Conservation (phyloP, 2,329 filamentous ascomycete species). For the Gremmenia infestans region DNA sequence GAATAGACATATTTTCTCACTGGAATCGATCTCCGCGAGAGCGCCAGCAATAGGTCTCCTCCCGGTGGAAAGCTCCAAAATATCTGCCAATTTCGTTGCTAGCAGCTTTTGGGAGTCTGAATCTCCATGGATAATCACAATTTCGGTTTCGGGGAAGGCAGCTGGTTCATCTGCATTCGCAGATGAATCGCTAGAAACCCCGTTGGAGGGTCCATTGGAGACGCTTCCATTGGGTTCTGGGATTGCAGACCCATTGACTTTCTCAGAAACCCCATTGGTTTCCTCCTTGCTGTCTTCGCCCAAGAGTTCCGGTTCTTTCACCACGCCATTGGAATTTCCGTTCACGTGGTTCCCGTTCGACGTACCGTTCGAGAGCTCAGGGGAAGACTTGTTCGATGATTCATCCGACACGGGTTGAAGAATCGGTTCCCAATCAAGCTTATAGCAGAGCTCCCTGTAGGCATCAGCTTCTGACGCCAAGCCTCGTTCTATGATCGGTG, state of each 20-base stretch:
- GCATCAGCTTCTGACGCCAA: constrained; percentile 25
- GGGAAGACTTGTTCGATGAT: background rate
- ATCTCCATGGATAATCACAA: constrained; percentile 20
- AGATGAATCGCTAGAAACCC: background rate
- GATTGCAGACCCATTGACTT: background rate
- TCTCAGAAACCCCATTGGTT: background rate
- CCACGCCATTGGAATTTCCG: background rate
- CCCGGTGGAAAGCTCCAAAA: constrained; percentile 32
- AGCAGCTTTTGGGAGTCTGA: constrained; percentile 28
- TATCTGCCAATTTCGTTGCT: constrained; percentile 33
- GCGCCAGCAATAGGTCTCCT: constrained; percentile 32
- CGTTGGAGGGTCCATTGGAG: background rate
- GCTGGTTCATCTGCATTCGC: constrained; percentile 20
- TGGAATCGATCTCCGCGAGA: constrained; percentile 29
- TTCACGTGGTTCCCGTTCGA: background rate
- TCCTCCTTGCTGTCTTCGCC: background rate
- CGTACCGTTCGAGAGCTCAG: constrained; percentile 2
- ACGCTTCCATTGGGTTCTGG: background rate
- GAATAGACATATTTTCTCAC: constrained; percentile 37
- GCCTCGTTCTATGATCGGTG: constrained; percentile 38
- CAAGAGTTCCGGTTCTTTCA: background rate
- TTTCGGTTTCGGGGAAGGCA: constrained; percentile 34
- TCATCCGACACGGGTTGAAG: constrained; percentile 6
- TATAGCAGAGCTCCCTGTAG: constrained; percentile 43
- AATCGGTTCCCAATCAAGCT: constrained; percentile 41